Conservation (phyloP, 495 filamentous ascomycete species). For the Trichoderma orchidacearum region DNA sequence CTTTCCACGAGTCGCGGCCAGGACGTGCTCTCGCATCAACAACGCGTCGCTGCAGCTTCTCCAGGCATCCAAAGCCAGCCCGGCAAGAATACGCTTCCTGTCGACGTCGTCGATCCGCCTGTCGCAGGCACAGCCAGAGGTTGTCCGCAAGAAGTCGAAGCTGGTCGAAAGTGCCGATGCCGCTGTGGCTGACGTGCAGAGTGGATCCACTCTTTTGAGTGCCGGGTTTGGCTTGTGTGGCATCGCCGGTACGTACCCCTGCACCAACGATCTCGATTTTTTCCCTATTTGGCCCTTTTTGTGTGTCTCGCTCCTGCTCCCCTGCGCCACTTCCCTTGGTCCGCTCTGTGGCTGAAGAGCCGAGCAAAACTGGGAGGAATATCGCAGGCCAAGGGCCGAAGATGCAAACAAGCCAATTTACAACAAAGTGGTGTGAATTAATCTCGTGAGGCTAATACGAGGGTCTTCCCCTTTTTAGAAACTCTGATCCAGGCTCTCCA, state of each 20-base stretch:
- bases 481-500: constrained; percentile 37
- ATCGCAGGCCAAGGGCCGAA: too few species aligned
- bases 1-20: not conserved
- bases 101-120: not conserved
- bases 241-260: constrained; percentile 33
- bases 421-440: too few species aligned
- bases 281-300: too few species aligned
- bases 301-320: too few species aligned
- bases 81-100: not conserved
- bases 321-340: too few species aligned
- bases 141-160: constrained; percentile 25
- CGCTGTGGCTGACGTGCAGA: constrained; percentile 45
- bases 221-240: constrained; percentile 51
- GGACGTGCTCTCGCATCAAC: not conserved
- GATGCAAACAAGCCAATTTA: too few species aligned
- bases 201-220: constrained; percentile 43
- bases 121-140: not conserved
- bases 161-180: constrained; percentile 42
- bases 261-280: too few species aligned
- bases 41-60: not conserved
- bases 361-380: too few species aligned
- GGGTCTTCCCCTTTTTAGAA: constrained; percentile 11
- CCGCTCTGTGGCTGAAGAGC: too few species aligned
- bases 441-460: not conserved
- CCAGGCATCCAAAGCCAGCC: not conserved